Conservation (phyloP, 352 stramenopile species). For the Phytophthora hybrid region DNA sequence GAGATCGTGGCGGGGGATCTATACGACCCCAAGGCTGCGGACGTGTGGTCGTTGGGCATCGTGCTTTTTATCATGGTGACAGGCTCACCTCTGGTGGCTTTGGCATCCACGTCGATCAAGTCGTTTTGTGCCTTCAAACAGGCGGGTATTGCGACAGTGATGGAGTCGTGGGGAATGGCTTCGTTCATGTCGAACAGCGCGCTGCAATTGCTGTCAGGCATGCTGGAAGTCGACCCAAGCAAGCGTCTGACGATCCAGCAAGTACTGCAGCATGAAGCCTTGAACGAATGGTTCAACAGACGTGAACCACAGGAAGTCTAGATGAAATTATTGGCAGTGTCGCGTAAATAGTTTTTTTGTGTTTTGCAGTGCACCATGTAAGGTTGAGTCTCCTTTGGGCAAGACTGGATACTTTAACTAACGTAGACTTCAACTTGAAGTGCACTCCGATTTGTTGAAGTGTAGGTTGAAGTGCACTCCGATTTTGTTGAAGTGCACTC, state of each 20-base stretch:
- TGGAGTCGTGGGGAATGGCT: constrained; percentile 2
- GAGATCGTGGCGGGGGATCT: constrained; percentile 41
- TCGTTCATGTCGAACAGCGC: not conserved
- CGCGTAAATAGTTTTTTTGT: not conserved
- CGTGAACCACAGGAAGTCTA: not conserved
- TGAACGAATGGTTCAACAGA: constrained; percentile 1
- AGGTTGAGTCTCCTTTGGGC: not conserved
- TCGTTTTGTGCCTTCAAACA: constrained; percentile 1
- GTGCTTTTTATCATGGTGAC: constrained; percentile 62
- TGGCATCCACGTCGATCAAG: constrained; percentile 23
- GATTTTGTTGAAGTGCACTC: too few species aligned
- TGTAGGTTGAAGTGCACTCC: too few species aligned
- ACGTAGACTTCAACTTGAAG: too few species aligned
- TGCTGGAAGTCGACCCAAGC: not conserved
- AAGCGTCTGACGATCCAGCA: not conserved
- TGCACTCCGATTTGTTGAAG: too few species aligned
- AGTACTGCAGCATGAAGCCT: not conserved
- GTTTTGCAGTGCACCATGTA: not conserved
- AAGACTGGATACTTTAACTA: too few species aligned
- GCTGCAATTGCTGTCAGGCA: not conserved
- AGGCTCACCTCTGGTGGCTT: constrained; percentile 45
- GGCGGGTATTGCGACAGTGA: not conserved
- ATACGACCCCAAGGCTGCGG: constrained; percentile 31
- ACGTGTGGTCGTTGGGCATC: constrained; percentile 61
- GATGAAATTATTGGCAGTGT: not conserved